Evolutionary conservation across 305 asterid species (phyloP), one percentile per base, ranked within the genome.

Genomic region (Fraxinus dipetala): DNA sequence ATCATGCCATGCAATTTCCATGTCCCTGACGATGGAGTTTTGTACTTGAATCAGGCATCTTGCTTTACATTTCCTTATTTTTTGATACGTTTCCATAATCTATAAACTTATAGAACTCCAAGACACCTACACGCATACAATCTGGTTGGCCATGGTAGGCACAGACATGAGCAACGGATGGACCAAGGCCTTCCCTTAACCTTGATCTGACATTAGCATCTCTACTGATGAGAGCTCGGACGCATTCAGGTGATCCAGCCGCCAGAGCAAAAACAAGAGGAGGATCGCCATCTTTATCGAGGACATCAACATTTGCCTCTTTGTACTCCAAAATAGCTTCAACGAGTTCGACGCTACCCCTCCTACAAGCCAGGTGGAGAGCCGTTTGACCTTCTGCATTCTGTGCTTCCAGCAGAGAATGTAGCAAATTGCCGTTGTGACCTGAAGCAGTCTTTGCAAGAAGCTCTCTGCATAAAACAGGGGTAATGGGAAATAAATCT

Each of bases 141-240:
- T 94, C 98, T 79, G 99, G 98, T 85, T 96, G 99, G 72, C 99
- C 99, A 88, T 96, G 98, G 90, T 91, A 91, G 85, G 99, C 99
- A 88, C 98, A 96, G 78, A 96, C 99, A 87, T 92, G 98, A 87
- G 99, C 98, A 86, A 96, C 94, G 34, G 99, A 96, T 73, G 97
- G 97, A 82, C 99, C 99, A 89, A 91, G 92, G 83, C 98, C 98
- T 86, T 93, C 98, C 92, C 98, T 93, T 86, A 96, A 88, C 85
- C 93, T 90, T 78, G 98, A 94, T 83, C 91, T 91, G 83, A 96
- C 98, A 86, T 96, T 93, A 77, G 99, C 98, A 78, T 90, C 84
- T 85, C 87, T 87, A 80, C 87, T 85, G 89, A 96, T 93, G 86
- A 96, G 99, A 63, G 98, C 94, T 78, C 87, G 93, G 40, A 94